Conservation (phyloP, 2,329 filamentous ascomycete species). For the Xylogone sp. region DNA sequence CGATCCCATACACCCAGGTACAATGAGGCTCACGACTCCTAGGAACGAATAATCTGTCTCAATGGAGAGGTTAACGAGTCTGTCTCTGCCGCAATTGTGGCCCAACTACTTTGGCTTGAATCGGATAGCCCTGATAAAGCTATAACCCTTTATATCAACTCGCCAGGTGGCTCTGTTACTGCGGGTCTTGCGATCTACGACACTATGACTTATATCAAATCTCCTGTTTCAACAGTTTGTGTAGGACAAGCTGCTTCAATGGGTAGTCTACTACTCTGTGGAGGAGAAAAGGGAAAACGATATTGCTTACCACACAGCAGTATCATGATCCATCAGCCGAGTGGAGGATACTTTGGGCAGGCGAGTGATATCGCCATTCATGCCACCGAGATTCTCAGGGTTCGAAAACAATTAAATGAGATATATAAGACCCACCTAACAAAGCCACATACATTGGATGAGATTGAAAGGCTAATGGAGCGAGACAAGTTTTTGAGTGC, state of each 20-base stretch:
- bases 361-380: slow-evolving; percentile 90
- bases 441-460: slow-evolving; percentile 71
- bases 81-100: slow-evolving; percentile 89
- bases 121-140: slow-evolving; percentile 92
- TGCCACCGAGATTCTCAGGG: slow-evolving; percentile 89
- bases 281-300: slow-evolving; percentile 78
- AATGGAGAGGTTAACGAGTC: slow-evolving; percentile 90
- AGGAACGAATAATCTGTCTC: slow-evolving; percentile 92
- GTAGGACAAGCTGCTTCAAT: slow-evolving; percentile 93
- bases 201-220: slow-evolving; percentile 95
- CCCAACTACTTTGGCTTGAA: slow-evolving; percentile 96
- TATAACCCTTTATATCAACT: slow-evolving; percentile 98
- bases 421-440: slow-evolving; percentile 89
- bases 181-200: slow-evolving; percentile 93
- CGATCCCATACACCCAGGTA: background rate
- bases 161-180: slow-evolving; percentile 86
- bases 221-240: slow-evolving; percentile 91
- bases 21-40: slow-evolving; percentile 1
- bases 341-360: slow-evolving; percentile 65
- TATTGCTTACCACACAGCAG: slow-evolving; percentile 90
- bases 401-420: slow-evolving; percentile 79
- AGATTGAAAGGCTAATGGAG: slow-evolving; percentile 95
- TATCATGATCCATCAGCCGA: slow-evolving; percentile 96
- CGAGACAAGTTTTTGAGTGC: slow-evolving; percentile 92
- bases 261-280: slow-evolving; percentile 84